phyloP scores from a whole-genome alignment of 805 yeast genomes.

The Saccharomycopsis sp. region DNA sequence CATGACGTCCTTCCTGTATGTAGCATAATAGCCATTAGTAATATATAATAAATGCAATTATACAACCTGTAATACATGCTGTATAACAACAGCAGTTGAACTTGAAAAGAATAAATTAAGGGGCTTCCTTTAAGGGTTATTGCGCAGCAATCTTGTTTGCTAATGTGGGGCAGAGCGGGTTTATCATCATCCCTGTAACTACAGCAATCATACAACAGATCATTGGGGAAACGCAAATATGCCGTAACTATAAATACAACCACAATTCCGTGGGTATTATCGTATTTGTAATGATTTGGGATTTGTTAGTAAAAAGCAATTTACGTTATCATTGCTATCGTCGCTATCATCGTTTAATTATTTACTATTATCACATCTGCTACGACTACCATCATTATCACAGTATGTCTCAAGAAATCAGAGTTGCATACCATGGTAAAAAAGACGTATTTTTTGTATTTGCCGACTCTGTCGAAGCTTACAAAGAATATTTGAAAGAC shows the following conservation, averaged over 20 bases:
- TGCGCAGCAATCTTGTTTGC: background rate
- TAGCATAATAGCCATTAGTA: background rate
- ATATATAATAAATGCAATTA: background rate
- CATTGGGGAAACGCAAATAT: background rate
- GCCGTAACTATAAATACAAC: background rate
- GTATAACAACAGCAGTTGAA: too few relatives aligned
- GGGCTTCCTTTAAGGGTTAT: background rate
- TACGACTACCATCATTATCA: background rate
- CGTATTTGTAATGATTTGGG: background rate
- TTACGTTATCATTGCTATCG: background rate
- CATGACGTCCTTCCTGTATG: background rate
- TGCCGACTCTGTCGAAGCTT: slow-evolving; percentile 46
- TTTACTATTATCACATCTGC: background rate
- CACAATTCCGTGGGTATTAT: background rate
- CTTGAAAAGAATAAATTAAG: background rate
- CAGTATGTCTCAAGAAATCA: background rate
- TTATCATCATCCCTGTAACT: background rate
- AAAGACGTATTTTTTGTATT: slow-evolving; percentile 37
- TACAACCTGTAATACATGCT: background rate
- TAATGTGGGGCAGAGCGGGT: background rate
- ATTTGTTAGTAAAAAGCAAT: background rate
- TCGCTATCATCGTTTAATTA: background rate
- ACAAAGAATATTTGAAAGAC: slow-evolving; percentile 43
- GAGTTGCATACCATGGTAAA: background rate
- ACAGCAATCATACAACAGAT: background rate